Conservation (phyloP, 108 stramenopile genomes). For the Craspedostauros australis region DNA sequence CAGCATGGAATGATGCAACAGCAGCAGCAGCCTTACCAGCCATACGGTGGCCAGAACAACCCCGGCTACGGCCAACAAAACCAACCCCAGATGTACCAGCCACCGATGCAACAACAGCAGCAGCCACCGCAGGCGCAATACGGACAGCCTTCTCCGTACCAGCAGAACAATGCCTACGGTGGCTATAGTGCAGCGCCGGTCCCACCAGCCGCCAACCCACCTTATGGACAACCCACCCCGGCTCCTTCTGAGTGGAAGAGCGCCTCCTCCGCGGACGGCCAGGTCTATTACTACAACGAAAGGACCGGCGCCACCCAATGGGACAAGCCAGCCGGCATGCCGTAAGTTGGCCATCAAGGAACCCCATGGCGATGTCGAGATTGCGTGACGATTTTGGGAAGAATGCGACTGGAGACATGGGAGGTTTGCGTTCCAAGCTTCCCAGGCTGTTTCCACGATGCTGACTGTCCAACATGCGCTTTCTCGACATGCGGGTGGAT, state of each 20-base stretch:
- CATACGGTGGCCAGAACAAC: slow-evolving; percentile 8
- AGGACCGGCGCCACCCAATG: slow-evolving; percentile 79
- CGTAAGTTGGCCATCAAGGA: slow-evolving; percentile 29
- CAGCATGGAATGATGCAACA: slow-evolving; percentile 29
- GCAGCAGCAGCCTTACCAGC: slow-evolving; percentile 28
- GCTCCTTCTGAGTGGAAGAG: slow-evolving; percentile 59
- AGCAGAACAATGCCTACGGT: slow-evolving; percentile 10
- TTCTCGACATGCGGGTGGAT: no score
- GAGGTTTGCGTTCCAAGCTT: no score
- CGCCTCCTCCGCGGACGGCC: slow-evolving; percentile 62
- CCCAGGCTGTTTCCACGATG: background rate
- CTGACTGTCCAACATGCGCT: background rate
- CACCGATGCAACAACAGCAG: slow-evolving; percentile 20
- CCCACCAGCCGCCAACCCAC: slow-evolving; percentile 18
- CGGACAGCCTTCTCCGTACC: slow-evolving; percentile 38
- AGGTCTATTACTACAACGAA: slow-evolving; percentile 89
- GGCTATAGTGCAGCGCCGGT: background rate
- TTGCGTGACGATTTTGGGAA: no score
- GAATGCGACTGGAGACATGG: no score
- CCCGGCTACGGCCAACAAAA: slow-evolving; percentile 31
- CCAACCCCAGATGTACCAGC: slow-evolving; percentile 3
- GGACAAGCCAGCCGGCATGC: slow-evolving; percentile 84
- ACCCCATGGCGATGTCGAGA: background rate
- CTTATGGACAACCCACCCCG: slow-evolving; percentile 47
- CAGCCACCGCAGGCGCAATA: slow-evolving; percentile 15